Percentiles rank a stretch among this genome's conserved stretches.
phyloP scores from a whole-genome alignment of 2,329 filamentous ascomycete species.

The Aspergillus sp. region DNA sequence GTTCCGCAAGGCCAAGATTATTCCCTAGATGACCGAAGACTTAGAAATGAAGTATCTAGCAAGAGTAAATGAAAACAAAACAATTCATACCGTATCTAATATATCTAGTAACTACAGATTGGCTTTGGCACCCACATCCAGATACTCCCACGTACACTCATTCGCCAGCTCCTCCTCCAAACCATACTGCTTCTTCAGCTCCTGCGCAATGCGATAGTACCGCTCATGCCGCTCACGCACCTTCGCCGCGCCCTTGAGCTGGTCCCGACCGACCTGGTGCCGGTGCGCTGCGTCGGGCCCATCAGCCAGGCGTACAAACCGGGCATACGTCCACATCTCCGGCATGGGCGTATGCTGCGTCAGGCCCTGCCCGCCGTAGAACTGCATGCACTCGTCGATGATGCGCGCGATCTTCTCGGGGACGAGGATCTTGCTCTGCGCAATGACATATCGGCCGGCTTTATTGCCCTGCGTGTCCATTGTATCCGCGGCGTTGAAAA shows the following conservation, averaged over 20 bases:
- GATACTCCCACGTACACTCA: conserved; percentile 9
- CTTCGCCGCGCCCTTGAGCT: not conserved
- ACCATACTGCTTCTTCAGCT: conserved; percentile 7
- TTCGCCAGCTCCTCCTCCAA: conserved; percentile 5
- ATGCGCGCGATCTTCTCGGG: not conserved
- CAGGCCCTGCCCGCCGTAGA: conserved; percentile 5
- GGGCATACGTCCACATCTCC: conserved; percentile 8
- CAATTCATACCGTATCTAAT: not conserved
- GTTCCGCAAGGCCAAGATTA: conserved; percentile 22
- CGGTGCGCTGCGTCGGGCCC: conserved; percentile 8
- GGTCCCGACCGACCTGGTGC: not conserved
- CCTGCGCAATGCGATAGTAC: conserved; percentile 6
- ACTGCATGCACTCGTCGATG: conserved; percentile 10
- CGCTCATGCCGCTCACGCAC: conserved; percentile 3
- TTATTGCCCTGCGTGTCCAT: conserved; percentile 71
- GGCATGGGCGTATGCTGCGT: conserved; percentile 9
- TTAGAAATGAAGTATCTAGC: not conserved
- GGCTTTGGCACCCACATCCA: not conserved
- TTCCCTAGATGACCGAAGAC: conserved; percentile 6
- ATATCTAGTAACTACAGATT: not conserved
- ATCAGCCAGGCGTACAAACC: conserved; percentile 6
- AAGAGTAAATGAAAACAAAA: not conserved
- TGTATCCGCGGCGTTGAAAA: conserved; percentile 83
- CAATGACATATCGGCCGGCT: conserved; percentile 4
- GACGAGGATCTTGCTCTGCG: conserved; percentile 9